A percentile compares a stretch with the other conserved stretches of the same genome.
Evolutionary conservation across 1,139 yeast species (phyloP).

Genomic region (Suzukiozyma palmioleophila): DNA sequence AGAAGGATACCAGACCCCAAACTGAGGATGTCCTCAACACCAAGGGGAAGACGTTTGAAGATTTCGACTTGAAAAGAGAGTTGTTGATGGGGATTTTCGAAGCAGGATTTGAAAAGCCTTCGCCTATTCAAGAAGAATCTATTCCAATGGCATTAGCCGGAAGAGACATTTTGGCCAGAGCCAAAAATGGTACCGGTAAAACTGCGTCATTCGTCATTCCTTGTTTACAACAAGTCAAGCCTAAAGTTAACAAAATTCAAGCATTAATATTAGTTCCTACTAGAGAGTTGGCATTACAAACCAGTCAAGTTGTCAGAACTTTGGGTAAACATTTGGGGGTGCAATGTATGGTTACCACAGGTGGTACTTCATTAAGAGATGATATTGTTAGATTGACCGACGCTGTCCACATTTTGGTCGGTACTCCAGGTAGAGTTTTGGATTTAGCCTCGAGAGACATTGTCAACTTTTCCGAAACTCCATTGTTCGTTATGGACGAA

Average conservation of each 20-base stretch:
- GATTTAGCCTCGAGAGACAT: constrained; percentile 87
- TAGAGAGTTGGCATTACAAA: constrained; percentile 93
- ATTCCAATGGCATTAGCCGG: constrained; percentile 96
- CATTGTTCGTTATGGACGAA: constrained; percentile 94
- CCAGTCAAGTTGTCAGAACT: constrained; percentile 97
- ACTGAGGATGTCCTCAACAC: constrained; percentile 94
- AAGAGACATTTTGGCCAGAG: constrained; percentile 94
- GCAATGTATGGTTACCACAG: constrained; percentile 97
- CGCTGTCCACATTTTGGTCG: constrained; percentile 86
- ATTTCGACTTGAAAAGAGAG: constrained; percentile 86
- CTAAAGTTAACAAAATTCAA: constrained; percentile 81
- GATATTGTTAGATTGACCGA: constrained; percentile 91
- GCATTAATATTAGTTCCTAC: constrained; percentile 89
- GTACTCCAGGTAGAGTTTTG: constrained; percentile 95
- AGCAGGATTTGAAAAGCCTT: constrained; percentile 97
- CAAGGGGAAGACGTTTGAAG: constrained; percentile 89
- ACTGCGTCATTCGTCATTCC: constrained; percentile 96
- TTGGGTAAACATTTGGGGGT: constrained; percentile 90
- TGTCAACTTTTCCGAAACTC: constrained; percentile 85
- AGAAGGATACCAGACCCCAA: constrained; percentile 85
- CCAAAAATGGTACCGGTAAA: constrained; percentile 97
- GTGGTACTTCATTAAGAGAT: constrained; percentile 93
- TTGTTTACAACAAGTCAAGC: constrained; percentile 76
- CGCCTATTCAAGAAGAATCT: constrained; percentile 97
- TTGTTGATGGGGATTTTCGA: constrained; percentile 97